Percentiles rank a stretch among this genome's conserved stretches.
Evolutionary conservation across 371 early-diverging fungal species (phyloP).

Genomic region (Funneliformis caledonium): DNA sequence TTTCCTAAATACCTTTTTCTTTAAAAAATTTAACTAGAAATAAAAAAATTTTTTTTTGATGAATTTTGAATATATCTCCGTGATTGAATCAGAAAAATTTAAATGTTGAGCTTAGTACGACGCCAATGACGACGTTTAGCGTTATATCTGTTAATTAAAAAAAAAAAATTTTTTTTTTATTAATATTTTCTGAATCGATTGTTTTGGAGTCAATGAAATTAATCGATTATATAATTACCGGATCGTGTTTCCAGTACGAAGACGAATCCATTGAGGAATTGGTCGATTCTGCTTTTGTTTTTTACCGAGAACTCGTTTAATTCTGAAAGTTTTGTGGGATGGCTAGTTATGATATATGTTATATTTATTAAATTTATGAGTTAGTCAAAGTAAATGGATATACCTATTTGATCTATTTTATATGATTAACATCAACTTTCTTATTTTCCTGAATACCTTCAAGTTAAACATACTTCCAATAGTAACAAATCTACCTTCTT

Average conservation of each 20-base stretch:
- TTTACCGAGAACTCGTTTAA: conserved; percentile 98
- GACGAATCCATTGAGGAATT: conserved; percentile 97
- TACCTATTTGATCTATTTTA: too few species aligned
- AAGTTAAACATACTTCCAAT: too few species aligned
- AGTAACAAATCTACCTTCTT: background rate
- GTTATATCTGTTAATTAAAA: conserved; percentile 71
- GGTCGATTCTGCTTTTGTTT: conserved; percentile 98
- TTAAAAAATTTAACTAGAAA: background rate
- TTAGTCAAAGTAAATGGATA: too few species aligned
- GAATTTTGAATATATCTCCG: background rate
- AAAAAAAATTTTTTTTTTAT: background rate
- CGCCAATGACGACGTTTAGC: conserved; percentile 99
- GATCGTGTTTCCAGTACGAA: conserved; percentile 95
- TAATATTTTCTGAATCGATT: background rate
- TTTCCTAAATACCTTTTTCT: background rate
- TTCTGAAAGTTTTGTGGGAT: conserved; percentile 93
- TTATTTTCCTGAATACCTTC: too few species aligned
- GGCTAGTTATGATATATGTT: conserved; percentile 57
- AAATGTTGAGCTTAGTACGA: conserved; percentile 96
- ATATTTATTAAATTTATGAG: background rate
- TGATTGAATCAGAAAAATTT: conserved; percentile 47
- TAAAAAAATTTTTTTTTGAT: background rate
- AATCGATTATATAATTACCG: conserved; percentile 54
- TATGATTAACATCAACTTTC: too few species aligned
- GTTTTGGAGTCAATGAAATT: background rate